Evolutionary conservation across 2,329 filamentous ascomycete species (phyloP).

Genomic region (Penicillium sp.): DNA sequence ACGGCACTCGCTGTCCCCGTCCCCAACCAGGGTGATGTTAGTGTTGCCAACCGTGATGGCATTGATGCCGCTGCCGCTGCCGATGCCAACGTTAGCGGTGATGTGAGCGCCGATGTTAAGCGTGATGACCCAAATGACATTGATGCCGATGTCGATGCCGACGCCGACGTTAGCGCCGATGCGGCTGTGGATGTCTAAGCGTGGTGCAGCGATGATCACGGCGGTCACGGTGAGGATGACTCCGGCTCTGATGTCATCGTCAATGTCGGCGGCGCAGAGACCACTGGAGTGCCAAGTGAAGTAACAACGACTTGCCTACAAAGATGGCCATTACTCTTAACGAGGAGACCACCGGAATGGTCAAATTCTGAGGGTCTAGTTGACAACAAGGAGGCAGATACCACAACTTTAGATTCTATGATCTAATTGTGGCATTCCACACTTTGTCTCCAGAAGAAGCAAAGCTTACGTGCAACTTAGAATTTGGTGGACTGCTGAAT

Average conservation of each 20-base stretch:
- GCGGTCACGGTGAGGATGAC: neutral
- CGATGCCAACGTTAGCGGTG: neutral
- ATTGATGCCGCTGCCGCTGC: neutral
- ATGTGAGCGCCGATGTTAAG: neutral
- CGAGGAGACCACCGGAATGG: neutral
- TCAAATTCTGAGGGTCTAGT: neutral
- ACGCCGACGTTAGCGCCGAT: neutral
- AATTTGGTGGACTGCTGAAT: neutral
- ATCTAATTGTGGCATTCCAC: neutral
- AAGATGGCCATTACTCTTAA: neutral
- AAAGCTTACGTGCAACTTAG: neutral
- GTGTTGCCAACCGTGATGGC: neutral
- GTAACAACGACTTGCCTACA: neutral
- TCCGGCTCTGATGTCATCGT: neutral
- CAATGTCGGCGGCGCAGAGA: neutral
- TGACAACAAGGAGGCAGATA: neutral
- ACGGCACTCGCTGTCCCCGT: constrained; percentile 8
- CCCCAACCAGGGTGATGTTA: neutral
- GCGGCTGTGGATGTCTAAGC: neutral
- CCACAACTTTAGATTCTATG: neutral
- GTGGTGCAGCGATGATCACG: neutral
- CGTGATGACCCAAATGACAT: neutral
- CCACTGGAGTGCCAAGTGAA: neutral
- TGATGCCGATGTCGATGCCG: no score
- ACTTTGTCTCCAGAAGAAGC: neutral